These are phyloP conservation scores for Ophiostoma sp. DNA, from an alignment of 2,329 filamentous ascomycete genomes.

Conservation along the genomic window DNA sequence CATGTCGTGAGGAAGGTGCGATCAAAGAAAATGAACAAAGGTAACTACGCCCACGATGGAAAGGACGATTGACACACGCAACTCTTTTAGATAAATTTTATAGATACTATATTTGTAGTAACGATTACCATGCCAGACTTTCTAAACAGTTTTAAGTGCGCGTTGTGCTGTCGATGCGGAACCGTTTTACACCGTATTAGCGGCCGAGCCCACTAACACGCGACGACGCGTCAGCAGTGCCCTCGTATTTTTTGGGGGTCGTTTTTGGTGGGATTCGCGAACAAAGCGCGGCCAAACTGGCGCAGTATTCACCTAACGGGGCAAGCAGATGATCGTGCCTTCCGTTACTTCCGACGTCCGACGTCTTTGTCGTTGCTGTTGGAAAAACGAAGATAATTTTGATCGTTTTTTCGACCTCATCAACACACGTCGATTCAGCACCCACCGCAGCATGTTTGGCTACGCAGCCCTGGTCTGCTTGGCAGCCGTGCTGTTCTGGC, in stretches of 20 bases:
- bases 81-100: conserved; percentile 1
- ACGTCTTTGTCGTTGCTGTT: not conserved
- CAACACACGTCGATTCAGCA: not conserved
- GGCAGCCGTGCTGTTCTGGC: conserved; percentile 46
- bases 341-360: not conserved
- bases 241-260: not conserved
- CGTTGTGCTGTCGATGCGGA: not conserved
- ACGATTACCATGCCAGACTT: not conserved
- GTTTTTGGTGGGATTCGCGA: not conserved
- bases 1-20: not conserved
- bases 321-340: not conserved
- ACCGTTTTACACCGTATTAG: not conserved
- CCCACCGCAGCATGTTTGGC: conserved; percentile 44
- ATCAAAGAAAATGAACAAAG: not conserved
- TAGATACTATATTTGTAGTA: not conserved
- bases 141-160: not conserved
- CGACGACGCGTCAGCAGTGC: conserved; percentile 5
- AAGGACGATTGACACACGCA: not conserved
- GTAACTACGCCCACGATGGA: not conserved
- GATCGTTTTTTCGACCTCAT: not conserved
- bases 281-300: not conserved
- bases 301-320: conserved; percentile 16
- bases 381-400: not conserved
- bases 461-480: conserved; percentile 45
- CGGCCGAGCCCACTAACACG: not conserved